Evolutionary conservation across 345 rosid genomes (phyloP), one percentile per base, ranked within the genome.

Genomic region (Adansonia digitata): DNA sequence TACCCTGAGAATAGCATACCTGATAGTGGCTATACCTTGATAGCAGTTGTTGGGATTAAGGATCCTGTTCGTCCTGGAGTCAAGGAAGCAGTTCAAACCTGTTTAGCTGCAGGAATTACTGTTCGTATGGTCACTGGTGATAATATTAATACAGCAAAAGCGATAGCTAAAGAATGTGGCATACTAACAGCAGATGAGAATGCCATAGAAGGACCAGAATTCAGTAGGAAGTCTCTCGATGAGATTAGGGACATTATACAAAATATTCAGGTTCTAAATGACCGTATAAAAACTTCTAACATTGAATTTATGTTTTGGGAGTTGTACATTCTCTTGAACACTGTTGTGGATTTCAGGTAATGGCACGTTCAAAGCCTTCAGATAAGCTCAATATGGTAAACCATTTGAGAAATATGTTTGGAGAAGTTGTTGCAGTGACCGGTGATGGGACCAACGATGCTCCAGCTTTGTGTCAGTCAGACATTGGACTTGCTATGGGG

Each of bases 381-480:
- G 98, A 94, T 85, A 94, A 92, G 78, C 97, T 92, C 75, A 88
- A 91, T 46, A 82, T 94, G 73, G 98, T 94, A 72, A 90, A 83
- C 71, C 98, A 92, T 40, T 80, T 94, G 79, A 81, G 97, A 73
- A 92, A 97, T 26, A 90, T 97, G 2, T 89, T 94, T 35, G 90
- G 86, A 68, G 90, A 88, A 81, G 98, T 94, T 53, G 98, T 94
- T 75, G 97, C 97, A 2, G 97, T 89, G 55, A 94, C 97, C 68
- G 97, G 97, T 72, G 98, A 94, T 80, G 98, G 98, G 72, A 92
- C 98, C 62, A 94, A 94, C 73, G 98, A 94, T 82, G 97, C 98
- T 68, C 98, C 98, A 57, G 97, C 98, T 40, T 91, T 94, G 46
- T 97, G 92, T 63, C 97, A 94, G 80, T 97, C 98, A 48, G 98